phyloP scores from a whole-genome alignment of 768 basidiomycete genomes.

The Rhizopogon rudus region DNA sequence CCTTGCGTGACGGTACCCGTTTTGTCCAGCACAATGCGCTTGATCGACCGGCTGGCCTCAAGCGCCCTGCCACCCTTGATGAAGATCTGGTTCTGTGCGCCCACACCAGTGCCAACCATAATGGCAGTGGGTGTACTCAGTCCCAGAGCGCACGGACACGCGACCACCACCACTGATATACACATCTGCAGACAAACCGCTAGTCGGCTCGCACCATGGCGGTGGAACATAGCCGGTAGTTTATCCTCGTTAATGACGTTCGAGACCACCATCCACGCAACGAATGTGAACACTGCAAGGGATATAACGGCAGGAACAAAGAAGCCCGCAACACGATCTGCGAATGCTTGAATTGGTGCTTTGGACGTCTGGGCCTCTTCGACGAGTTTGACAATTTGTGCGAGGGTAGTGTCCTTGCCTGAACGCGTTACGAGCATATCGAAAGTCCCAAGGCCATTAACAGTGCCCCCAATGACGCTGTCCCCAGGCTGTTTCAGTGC shows the following conservation, averaged over 20 bases:
- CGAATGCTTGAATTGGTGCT: constrained; percentile 96
- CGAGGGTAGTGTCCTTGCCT: constrained; percentile 92
- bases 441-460: constrained; percentile 96
- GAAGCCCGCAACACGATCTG: constrained; percentile 89
- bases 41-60: constrained; percentile 83
- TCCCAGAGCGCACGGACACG: constrained; percentile 96
- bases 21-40: constrained; percentile 88
- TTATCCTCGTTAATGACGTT: constrained; percentile 45
- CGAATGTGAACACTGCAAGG: constrained; percentile 77
- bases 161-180: constrained; percentile 96
- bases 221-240: constrained; percentile 82
- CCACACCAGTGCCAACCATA: constrained; percentile 98
- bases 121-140: constrained; percentile 96
- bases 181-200: constrained; percentile 95
- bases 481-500: constrained; percentile 82
- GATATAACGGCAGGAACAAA: constrained; percentile 92
- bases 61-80: constrained; percentile 97
- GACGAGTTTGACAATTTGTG: constrained; percentile 95
- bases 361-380: constrained; percentile 98
- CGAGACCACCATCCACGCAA: constrained; percentile 77
- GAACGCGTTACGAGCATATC: constrained; percentile 95
- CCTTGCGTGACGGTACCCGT: constrained; percentile 96
- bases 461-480: constrained; percentile 90
- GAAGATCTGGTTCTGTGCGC: constrained; percentile 93
- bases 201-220: constrained; percentile 77